Evolutionary conservation across 2,329 filamentous ascomycete species (phyloP), one percentile per base, ranked within the genome.

Genomic region (Biscogniauxia marginata): DNA sequence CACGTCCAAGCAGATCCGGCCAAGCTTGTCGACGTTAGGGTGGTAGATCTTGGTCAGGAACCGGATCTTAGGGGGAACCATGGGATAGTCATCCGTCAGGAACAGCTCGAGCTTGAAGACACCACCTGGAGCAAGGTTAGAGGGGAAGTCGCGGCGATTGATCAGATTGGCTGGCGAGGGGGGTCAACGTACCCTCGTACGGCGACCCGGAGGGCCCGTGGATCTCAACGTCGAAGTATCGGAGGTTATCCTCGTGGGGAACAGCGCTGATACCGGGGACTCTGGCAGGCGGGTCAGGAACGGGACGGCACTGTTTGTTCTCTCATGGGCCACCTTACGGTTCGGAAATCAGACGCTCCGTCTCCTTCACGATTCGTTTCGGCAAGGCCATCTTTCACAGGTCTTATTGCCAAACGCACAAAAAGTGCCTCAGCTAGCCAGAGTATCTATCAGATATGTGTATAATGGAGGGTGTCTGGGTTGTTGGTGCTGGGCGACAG

Each of bases 21-120:
- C 95, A 2, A 99, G 85, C 76, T 96, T 96, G 74, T 99, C 95
- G 66, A 99, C 97, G 74, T 99, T 99, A 52, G 95, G 95, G 74
- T 99, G 96, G 77, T 98, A 99, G 74, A 99, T 98, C 78, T 96
- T 97, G 67, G 96, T 99, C 51, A 99, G 82, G 77, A 99, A 99
- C 54, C 95, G 90, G 71, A 99, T 97, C 81, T 97, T 97, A 47
- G 95, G 95, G 53, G 95, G 93, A 30, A 92, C 96, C 95, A 99
- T 99, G 45, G 95, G 95, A 74, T 99, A 99, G 78, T 99, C 95
- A 70, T 99, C 95, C 46, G 96, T 96, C 21, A 99, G 84, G 75
- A 99, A 99, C 19, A 99, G 86, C 75, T 99, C 95, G 60, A 98
- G 88, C 76, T 96, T 93, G 82, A 99, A 99, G 62, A 96, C 84